Evolutionary conservation across 495 filamentous ascomycete genomes (phyloP).

Genomic region (Extremus antarcticus): DNA sequence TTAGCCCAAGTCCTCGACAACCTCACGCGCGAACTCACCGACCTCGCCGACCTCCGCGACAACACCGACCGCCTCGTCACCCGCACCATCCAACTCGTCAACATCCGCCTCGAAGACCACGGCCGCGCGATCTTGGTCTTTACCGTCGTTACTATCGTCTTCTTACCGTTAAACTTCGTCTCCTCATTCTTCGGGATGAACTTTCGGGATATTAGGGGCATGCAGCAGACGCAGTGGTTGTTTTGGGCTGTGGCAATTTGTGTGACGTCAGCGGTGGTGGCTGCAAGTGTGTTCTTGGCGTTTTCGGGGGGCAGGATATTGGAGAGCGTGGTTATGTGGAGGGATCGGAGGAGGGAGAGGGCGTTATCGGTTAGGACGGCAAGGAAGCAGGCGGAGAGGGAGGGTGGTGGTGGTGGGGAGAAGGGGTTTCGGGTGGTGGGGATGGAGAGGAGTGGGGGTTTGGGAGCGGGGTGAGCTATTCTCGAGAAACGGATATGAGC

Average conservation of each 20-base stretch:
- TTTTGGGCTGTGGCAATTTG: constrained; percentile 32
- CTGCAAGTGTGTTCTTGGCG: constrained; percentile 26
- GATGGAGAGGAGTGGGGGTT: not conserved
- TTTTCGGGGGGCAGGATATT: constrained; percentile 29
- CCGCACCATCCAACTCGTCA: constrained; percentile 33
- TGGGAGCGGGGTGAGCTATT: too few relatives aligned
- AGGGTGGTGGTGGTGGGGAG: not conserved
- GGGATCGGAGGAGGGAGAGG: constrained; percentile 12
- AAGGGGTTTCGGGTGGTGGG: not conserved
- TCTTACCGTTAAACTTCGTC: constrained; percentile 32
- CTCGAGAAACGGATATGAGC: too few relatives aligned
- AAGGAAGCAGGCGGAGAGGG: not conserved
- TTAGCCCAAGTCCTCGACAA: constrained; percentile 28
- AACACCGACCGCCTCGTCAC: constrained; percentile 33
- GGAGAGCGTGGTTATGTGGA: constrained; percentile 25
- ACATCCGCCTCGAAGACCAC: constrained; percentile 34
- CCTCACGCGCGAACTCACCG: constrained; percentile 27
- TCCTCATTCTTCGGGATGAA: constrained; percentile 37
- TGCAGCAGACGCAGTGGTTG: constrained; percentile 26
- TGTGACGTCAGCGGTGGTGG: constrained; percentile 27
- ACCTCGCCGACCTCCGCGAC: constrained; percentile 29
- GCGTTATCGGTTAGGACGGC: not conserved
- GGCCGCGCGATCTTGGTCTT: constrained; percentile 35
- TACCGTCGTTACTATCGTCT: constrained; percentile 35
- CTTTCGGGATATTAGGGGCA: constrained; percentile 31